These are phyloP conservation scores for Smithsoniella earleae DNA, from an alignment of 163 green algal genomes.

Conservation along the genomic window DNA sequence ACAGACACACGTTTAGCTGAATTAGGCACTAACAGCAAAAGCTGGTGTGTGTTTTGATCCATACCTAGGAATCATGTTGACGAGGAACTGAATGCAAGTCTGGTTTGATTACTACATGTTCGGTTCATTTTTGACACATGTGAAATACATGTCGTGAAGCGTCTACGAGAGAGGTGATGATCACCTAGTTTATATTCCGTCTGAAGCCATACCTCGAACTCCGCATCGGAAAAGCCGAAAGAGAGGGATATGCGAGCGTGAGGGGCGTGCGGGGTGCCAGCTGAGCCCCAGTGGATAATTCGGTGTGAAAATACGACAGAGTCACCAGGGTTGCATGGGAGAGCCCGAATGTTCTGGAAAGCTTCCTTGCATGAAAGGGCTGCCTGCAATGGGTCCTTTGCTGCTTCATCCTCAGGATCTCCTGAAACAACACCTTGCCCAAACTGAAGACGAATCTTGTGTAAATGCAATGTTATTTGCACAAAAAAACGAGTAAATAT, in stretches of 20 bases:
- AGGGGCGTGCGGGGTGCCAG: slow-evolving; percentile 36
- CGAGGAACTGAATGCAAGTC: not conserved
- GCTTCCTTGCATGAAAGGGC: slow-evolving; percentile 46
- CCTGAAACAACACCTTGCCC: not conserved
- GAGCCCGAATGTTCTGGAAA: slow-evolving; percentile 50
- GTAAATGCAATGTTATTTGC: not conserved
- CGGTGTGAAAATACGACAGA: slow-evolving; percentile 55
- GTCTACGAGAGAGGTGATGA: not conserved
- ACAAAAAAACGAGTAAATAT: not conserved
- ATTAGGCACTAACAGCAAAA: too few species aligned
- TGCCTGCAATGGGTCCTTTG: slow-evolving; percentile 40
- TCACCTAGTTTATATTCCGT: too few species aligned
- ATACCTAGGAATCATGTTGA: too few species aligned
- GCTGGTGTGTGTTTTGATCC: too few species aligned
- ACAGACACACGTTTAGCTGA: too few species aligned
- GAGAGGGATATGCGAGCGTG: slow-evolving; percentile 43
- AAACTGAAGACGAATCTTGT: not conserved
- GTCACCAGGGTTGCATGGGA: slow-evolving; percentile 38
- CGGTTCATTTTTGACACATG: not conserved
- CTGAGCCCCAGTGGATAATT: slow-evolving; percentile 54
- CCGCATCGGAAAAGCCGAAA: slow-evolving; percentile 47
- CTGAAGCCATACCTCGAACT: slow-evolving; percentile 46
- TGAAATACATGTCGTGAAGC: not conserved
- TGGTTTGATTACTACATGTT: not conserved
- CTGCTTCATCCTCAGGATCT: slow-evolving; percentile 37